These are phyloP conservation scores for Gaertneriomyces semiglobifer DNA, from an alignment of 192 early-diverging fungal species.

Conservation along the genomic window DNA sequence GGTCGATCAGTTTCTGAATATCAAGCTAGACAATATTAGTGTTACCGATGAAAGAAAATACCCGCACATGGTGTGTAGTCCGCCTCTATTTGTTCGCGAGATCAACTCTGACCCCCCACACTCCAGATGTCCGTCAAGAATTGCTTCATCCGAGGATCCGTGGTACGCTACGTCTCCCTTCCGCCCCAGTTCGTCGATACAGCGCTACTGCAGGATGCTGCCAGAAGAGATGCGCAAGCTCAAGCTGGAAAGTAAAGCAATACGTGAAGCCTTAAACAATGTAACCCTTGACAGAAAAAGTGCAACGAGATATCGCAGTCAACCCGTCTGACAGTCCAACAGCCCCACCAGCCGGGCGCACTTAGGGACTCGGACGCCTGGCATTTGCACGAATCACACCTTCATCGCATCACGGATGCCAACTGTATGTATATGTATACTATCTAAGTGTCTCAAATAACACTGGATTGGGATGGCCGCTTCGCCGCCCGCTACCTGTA, in stretches of 20 bases:
- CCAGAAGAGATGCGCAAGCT: constrained; percentile 79
- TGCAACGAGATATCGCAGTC: too few relatives aligned
- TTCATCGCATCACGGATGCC: too few relatives aligned
- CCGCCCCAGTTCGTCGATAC: constrained; percentile 88
- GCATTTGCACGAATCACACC: too few relatives aligned
- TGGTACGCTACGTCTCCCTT: constrained; percentile 94
- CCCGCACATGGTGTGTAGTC: constrained; percentile 86
- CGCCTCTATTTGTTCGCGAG: background rate
- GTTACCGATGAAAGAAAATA: constrained; percentile 78
- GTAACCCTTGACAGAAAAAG: too few relatives aligned
- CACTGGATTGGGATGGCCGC: too few relatives aligned
- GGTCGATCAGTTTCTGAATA: constrained; percentile 99
- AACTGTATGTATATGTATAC: too few relatives aligned
- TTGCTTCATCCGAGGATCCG: constrained; percentile 98
- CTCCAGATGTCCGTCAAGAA: constrained; percentile 89
- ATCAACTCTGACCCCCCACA: background rate
- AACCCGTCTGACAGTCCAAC: too few relatives aligned
- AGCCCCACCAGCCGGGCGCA: too few relatives aligned
- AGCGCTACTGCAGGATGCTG: constrained; percentile 93
- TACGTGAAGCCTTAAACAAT: too few relatives aligned
- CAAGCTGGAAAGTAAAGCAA: background rate
- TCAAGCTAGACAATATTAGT: constrained; percentile 91
- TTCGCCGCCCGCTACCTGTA: too few relatives aligned
- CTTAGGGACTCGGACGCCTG: too few relatives aligned
- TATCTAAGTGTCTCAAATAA: too few relatives aligned